A percentile compares a stretch with the other conserved stretches of the same genome.
phyloP scores from a whole-genome alignment of 2,329 filamentous ascomycete species.

The Exophiala phaeomuriformis region DNA sequence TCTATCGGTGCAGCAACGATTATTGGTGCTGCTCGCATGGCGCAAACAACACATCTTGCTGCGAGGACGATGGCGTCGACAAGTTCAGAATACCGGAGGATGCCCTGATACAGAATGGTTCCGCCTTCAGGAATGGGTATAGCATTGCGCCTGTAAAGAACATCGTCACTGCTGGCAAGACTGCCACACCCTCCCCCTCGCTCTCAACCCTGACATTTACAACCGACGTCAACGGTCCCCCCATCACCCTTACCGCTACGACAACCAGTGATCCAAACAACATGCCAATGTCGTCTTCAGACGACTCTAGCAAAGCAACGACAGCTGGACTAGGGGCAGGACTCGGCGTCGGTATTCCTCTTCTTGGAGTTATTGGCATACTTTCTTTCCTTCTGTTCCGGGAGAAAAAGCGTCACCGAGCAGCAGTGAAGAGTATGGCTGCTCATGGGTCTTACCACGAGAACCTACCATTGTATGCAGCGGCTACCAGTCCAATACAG shows the following conservation, averaged over 20 bases:
- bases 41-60: conserved; percentile 9
- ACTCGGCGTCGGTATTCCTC: conserved; percentile 5
- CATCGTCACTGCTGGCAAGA: background rate
- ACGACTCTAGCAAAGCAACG: background rate
- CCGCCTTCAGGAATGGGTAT: conserved; percentile 6
- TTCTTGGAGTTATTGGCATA: conserved; percentile 2
- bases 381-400: conserved; percentile 5
- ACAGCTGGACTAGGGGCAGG: conserved; percentile 2
- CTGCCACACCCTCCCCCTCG: background rate
- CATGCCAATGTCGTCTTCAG: background rate
- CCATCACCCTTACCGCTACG: conserved; percentile 3
- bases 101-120: conserved; percentile 5
- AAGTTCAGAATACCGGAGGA: conserved; percentile 3
- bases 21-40: conserved; percentile 9
- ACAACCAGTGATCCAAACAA: background rate
- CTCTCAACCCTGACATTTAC: conserved; percentile 3
- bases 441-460: too few relatives aligned
- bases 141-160: conserved; percentile 7
- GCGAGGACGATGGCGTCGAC: conserved; percentile 2
- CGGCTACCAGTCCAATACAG: background rate
- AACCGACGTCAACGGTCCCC: conserved; percentile 5
- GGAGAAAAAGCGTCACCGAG: conserved; percentile 6
- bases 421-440: background rate
- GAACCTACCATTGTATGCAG: too few relatives aligned
- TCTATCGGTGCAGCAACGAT: conserved; percentile 7